A percentile compares a stretch with the other conserved stretches of the same genome.
These are phyloP conservation scores for Eleusine indica DNA, from an alignment of 176 grass and related monocot genomes.

Conservation along the genomic window DNA sequence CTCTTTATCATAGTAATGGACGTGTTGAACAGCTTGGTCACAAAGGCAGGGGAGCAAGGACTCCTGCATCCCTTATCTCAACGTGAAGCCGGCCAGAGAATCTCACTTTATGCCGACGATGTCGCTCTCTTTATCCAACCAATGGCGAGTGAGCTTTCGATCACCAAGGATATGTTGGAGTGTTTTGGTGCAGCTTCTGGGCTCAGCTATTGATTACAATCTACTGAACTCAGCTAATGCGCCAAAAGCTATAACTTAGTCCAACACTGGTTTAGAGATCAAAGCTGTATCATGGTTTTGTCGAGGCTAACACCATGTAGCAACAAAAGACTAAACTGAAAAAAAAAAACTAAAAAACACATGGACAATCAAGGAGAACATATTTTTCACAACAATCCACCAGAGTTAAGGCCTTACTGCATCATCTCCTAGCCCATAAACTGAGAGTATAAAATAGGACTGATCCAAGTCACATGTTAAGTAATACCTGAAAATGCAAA, in stretches of 20 bases:
- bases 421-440: slow-evolving; percentile 63
- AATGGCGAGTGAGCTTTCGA: no score
- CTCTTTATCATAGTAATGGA: no score
- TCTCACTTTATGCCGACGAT: no score
- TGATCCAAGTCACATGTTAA: slow-evolving; percentile 60
- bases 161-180: no score
- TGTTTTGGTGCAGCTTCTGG: no score
- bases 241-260: not conserved
- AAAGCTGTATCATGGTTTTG: not conserved
- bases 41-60: no score
- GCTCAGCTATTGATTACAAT: no score
- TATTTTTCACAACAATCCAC: slow-evolving; percentile 11
- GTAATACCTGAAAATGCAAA: slow-evolving; percentile 63
- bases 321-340: slow-evolving; percentile 18
- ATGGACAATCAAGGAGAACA: not conserved
- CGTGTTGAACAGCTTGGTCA: no score
- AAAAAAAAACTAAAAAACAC: not conserved
- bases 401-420: slow-evolving; percentile 59
- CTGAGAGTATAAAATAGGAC: slow-evolving; percentile 66
- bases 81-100: no score
- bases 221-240: no score
- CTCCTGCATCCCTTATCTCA: no score
- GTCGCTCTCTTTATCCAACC: no score
- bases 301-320: not conserved
- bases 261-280: not conserved